Base-by-base conservation (phyloP, 768 basidiomycete species). In the Tricholomella constricta region DNA sequence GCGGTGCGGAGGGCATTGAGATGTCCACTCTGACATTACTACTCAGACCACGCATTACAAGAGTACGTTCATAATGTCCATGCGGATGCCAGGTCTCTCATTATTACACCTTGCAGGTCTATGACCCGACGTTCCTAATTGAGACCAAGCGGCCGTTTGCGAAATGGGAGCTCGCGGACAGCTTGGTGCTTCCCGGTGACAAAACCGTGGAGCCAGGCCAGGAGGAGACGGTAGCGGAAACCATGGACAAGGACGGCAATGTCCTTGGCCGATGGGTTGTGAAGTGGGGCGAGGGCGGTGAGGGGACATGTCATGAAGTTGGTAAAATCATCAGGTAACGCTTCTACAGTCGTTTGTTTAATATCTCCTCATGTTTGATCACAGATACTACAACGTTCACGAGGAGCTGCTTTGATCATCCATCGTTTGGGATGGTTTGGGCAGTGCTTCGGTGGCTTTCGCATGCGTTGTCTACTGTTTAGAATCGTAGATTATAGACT, bases 221-320 rank as follows among this genome's bases (percentile, higher is more conserved):
- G 52, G 84, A 90, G 60, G 90, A 93, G 69, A 91, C 91, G 1
- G 78, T 92, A 1, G 91, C 92, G 12, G 91, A 92, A 68, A 91
- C 88, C 2, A 58, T 76, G 37, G 80, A 86, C 57, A 66, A 72
- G 34, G 71, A 77, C 11, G 88, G 87, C 0, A 73, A 76, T 14
- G 69, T 90, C 12, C 45, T 88, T 8, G 91, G 91, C 20, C 72
- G 88, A 45, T 92, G 91, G 91, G 72, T 90, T 10, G 90, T 93
- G 1, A 77, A 73, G 44, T 93, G 91, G 89, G 82, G 75, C 14
- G 78, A 84, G 57, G 73, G 80, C 32, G 87, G 86, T 2, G 73
- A 75, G 45, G 88, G 89, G 17, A 75, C 65, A 2, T 92, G 89
- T 61, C 75, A 77, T 29, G 74, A 78, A 55, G 72, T 77, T n/a